Base-by-base conservation (phyloP, 1,284 basidiomycete species). In the Melanopsichium pennsylvanicum region DNA sequence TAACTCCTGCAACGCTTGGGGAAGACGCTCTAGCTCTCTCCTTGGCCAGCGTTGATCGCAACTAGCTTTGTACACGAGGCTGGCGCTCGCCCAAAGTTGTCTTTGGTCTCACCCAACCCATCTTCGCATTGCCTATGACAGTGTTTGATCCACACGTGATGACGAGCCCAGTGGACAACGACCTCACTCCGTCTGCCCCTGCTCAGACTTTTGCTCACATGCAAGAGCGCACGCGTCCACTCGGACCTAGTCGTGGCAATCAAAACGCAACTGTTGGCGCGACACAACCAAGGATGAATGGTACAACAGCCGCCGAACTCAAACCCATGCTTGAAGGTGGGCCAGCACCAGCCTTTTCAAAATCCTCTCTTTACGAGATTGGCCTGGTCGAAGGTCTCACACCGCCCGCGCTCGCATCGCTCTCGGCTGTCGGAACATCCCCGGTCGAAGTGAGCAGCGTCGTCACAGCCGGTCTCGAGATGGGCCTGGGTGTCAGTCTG, bases 401-500 rank as follows among this genome's bases (percentile, higher is more conserved):
- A 19, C 63, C 63, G 19, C 69, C 69, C 13, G 44, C 68, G 15
- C 40, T 41, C 26, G 34, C 48, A 12, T 38, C 47, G 4, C 33
- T 49, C 44, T 45, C 63, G 36, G 58, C 51, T 29, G 41, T 54
- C 19, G 54, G 52, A 43, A 59, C 58, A 1, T 52, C 49, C 13
- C 57, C 58, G 16, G 38, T 49, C 33, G 46, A 62, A 39, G 51
- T 62, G 35, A 66, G 61, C 61, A 74, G 68, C 51, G 70, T 72
- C 18, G 74, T 75, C 27, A 45, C 61, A 26, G 47, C 68, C 27
- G 74, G 74, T 16, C 64, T 75, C 39, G 69, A 71, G 43, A 72
- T 75, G 72, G 74, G 74, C 12, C 59, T 75, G 8, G 73, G 72
- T 19, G 69, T 64, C 13, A 57, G 51, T 38, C 64, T 75, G 15